Conservation (phyloP, 78 protist genomes). For the Bodo saltans region DNA sequence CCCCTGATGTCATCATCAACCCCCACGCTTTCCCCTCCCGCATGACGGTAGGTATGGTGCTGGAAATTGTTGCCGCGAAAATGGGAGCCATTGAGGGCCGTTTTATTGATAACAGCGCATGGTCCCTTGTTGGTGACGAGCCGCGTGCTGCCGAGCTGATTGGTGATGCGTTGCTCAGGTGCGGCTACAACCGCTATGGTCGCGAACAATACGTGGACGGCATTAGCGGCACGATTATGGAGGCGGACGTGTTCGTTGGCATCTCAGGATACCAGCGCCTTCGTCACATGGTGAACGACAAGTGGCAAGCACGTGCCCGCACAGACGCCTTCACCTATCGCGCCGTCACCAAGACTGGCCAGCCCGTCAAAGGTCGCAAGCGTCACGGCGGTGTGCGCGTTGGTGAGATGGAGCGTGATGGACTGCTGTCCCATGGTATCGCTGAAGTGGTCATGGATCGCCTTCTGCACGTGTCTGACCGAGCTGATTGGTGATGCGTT, state of each 20-base stretch:
- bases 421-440: constrained; percentile 92
- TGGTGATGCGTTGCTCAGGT: constrained; percentile 79
- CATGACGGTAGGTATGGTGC: constrained; percentile 98
- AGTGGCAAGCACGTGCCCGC: constrained; percentile 91
- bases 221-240: constrained; percentile 72
- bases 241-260: constrained; percentile 90
- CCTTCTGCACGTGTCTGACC: constrained; percentile 79
- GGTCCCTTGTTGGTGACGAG: background rate
- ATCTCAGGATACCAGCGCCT: constrained; percentile 96
- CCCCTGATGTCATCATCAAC: constrained; percentile 96
- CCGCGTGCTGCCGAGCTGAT: constrained; percentile 76
- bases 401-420: constrained; percentile 99
- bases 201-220: constrained; percentile 85
- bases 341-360: constrained; percentile 77
- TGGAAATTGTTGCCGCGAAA: constrained; percentile 93
- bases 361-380: constrained; percentile 94
- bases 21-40: constrained; percentile 99
- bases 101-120: constrained; percentile 78
- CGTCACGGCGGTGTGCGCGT: constrained; percentile 91
- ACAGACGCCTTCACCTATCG: constrained; percentile 62
- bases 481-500: constrained; percentile 89
- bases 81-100: constrained; percentile 82
- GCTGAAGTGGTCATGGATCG: constrained; percentile 87
- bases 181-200: constrained; percentile 91
- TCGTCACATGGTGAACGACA: constrained; percentile 97